Conservation (phyloP, 805 yeast genomes). For the Metschnikowia lunata region DNA sequence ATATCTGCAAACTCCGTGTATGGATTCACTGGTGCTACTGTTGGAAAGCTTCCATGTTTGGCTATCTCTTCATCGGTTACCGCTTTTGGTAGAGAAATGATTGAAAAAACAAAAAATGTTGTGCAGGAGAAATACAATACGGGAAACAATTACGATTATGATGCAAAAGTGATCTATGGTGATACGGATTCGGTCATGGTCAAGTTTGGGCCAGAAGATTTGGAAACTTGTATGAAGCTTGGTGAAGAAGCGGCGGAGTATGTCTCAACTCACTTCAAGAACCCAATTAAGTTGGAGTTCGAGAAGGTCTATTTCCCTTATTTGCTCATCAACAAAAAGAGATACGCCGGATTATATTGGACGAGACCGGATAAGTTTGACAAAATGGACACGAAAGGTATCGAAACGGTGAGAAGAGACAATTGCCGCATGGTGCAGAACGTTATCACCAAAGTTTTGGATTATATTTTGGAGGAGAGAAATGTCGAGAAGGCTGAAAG, state of each 20-base stretch:
- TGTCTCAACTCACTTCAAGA: constrained; percentile 73
- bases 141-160: constrained; percentile 78
- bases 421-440: constrained; percentile 92
- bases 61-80: constrained; percentile 96
- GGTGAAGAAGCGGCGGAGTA: constrained; percentile 93
- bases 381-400: constrained; percentile 97
- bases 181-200: constrained; percentile 99
- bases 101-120: constrained; percentile 81
- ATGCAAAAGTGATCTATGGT: constrained; percentile 92
- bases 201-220: constrained; percentile 80
- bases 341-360: constrained; percentile 98
- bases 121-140: constrained; percentile 77
- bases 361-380: constrained; percentile 88
- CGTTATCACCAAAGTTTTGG: constrained; percentile 88
- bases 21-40: constrained; percentile 98
- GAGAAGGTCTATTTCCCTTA: constrained; percentile 97
- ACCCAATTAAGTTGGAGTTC: constrained; percentile 92
- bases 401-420: constrained; percentile 97
- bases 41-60: constrained; percentile 93
- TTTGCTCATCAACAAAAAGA: constrained; percentile 85
- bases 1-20: constrained; percentile 97
- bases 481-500: constrained; percentile 80
- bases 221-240: constrained; percentile 79
- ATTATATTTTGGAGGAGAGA: constrained; percentile 78
- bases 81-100: constrained; percentile 95